Evolutionary conservation across 106 monocot species (phyloP).

Genomic region (Phalaenopsis aphrodite): DNA sequence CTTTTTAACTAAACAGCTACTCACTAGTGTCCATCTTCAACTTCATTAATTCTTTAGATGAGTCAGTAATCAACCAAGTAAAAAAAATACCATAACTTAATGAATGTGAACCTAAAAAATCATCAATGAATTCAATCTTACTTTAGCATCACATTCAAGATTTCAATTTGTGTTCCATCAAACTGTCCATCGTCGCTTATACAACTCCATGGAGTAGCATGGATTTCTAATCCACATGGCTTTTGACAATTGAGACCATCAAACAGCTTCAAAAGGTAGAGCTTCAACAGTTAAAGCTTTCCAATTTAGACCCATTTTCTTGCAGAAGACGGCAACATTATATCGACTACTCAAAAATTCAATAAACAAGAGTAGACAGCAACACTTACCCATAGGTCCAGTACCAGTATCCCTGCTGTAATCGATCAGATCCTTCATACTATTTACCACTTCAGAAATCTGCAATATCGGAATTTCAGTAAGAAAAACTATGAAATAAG

Average conservation of each 20-base stretch:
- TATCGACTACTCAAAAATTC: neutral
- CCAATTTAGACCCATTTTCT: neutral
- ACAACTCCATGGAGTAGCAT: neutral
- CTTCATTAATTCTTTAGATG: neutral
- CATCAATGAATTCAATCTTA: neutral
- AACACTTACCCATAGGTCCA: slow-evolving; percentile 77
- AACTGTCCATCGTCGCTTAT: neutral
- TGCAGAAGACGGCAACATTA: neutral
- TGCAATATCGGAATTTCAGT: slow-evolving; percentile 20
- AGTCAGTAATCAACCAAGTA: no score
- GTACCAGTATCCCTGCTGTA: slow-evolving; percentile 73
- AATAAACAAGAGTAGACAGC: neutral
- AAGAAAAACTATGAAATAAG: neutral
- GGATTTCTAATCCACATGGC: neutral
- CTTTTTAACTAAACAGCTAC: neutral
- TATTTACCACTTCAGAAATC: slow-evolving; percentile 94
- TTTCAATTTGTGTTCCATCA: neutral
- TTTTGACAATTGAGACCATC: neutral
- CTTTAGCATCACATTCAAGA: neutral
- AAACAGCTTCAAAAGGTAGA: neutral
- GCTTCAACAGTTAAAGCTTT: neutral
- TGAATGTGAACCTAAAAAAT: neutral
- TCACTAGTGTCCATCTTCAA: neutral
- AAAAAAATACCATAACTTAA: neutral
- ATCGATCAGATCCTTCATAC: slow-evolving; percentile 98